Percentiles rank a stretch among this genome's conserved stretches.
Conservation (phyloP, 306 rosid species). For the Lotus japonicus region DNA sequence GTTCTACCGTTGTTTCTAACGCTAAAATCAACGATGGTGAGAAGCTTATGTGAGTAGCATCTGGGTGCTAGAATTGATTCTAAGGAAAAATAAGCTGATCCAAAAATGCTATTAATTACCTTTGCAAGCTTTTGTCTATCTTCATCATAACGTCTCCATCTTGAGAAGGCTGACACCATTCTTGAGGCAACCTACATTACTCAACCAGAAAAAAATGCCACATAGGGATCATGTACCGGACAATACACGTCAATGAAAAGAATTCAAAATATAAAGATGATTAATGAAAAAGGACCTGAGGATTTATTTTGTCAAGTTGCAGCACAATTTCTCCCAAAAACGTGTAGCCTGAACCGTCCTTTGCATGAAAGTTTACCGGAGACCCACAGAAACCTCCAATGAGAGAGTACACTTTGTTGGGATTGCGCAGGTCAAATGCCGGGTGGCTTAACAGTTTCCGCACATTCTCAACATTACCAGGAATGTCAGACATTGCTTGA, state of each 20-base stretch:
- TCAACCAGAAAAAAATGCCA: not conserved
- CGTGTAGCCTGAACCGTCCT: slow-evolving; percentile 89
- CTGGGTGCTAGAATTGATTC: too few species aligned
- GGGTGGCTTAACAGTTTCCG: slow-evolving; percentile 69
- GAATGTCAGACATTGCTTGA: slow-evolving; percentile 83
- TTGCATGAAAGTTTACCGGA: slow-evolving; percentile 83
- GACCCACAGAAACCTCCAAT: slow-evolving; percentile 94
- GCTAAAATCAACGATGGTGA: too few species aligned
- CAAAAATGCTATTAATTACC: slow-evolving; percentile 31
- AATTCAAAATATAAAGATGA: not conserved
- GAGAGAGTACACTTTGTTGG: slow-evolving; percentile 95
- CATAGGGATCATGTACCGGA: not conserved
- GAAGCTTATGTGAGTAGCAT: too few species aligned
- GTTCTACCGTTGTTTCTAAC: too few species aligned
- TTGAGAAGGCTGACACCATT: slow-evolving; percentile 95
- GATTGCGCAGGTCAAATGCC: slow-evolving; percentile 85
- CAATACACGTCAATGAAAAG: not conserved
- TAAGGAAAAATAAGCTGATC: too few species aligned
- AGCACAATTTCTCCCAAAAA: slow-evolving; percentile 83
- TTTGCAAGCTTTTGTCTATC: slow-evolving; percentile 75
- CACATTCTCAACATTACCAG: slow-evolving; percentile 84
- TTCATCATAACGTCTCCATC: slow-evolving; percentile 90
- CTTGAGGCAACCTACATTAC: slow-evolving; percentile 79
- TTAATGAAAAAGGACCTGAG: slow-evolving; percentile 57
- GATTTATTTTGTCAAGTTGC: slow-evolving; percentile 80